Percentiles rank a stretch among this genome's conserved stretches.
phyloP scores from a whole-genome alignment of 345 rosid genomes.

The Garcia nutans region DNA sequence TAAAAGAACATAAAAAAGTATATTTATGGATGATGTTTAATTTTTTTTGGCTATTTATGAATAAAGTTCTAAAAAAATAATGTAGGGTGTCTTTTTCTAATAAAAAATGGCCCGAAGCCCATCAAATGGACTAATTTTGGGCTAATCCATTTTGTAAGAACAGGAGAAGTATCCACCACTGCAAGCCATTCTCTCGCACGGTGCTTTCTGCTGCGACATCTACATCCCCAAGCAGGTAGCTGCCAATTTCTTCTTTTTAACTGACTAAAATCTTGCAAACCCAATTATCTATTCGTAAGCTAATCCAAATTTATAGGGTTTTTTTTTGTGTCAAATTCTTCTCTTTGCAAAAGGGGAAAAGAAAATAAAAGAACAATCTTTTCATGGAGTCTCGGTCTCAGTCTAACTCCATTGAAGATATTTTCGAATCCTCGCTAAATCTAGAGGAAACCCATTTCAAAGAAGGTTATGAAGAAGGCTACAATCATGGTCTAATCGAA shows the following conservation, averaged over 20 bases:
- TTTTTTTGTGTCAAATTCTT: neutral
- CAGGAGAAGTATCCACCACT: neutral
- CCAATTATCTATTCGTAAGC: no score
- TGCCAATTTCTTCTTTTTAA: neutral
- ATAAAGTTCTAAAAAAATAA: no score
- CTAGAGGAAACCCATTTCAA: slow-evolving; percentile 59
- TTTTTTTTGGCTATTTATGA: no score
- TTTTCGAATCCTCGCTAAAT: slow-evolving; percentile 51
- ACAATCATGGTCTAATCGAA: slow-evolving; percentile 43
- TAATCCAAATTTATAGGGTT: neutral
- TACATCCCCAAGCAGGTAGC: neutral
- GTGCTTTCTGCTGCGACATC: neutral
- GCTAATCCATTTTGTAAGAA: neutral
- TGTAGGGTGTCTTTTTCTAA: no score
- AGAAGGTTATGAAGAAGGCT: slow-evolving; percentile 51
- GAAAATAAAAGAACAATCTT: neutral
- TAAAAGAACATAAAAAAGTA: no score
- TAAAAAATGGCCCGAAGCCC: neutral
- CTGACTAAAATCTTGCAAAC: no score
- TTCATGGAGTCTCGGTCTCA: slow-evolving; percentile 30
- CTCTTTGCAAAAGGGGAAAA: neutral
- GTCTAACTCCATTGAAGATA: slow-evolving; percentile 36
- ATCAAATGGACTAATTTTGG: neutral
- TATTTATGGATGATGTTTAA: no score
- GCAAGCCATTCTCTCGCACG: neutral